Base-by-base conservation (phyloP, 2,329 filamentous ascomycete genomes). In the Akanthomyces uredinophilus region DNA sequence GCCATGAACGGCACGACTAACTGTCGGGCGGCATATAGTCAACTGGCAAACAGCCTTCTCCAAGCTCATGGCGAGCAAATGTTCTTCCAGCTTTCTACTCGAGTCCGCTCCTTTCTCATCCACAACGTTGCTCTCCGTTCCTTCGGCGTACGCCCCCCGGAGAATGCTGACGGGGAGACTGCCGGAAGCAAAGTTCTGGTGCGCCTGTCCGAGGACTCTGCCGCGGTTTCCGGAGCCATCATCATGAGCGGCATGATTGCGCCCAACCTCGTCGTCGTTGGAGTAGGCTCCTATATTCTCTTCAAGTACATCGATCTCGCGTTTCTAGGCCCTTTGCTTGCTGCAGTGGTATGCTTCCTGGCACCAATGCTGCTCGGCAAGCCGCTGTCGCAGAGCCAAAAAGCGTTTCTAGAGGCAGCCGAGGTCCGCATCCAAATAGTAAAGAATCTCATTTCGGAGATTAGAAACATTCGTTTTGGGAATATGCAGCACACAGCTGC, bases 291-390 rank as follows among this genome's bases (percentile, higher is more conserved):
- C 6, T 58, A 44, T 1, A 20, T 50, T 10, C 22, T 58, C 5
- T 58, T 58, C 20, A 58, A 27, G n/a, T 16, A 24, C 18, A 58
- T 58, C 11, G 22, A 50, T 22, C 44, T 58, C 44, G 55, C 55
- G 2, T 57, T 57, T n/a, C 35, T 57, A 2, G 54, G 54, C 2
- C 41, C 54, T 8, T 22, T 57, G 7, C 27, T 57, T 41, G 54
- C 54, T 16, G 41, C 43, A 5, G 27, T 47, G 8, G 43, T 29
- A 2, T 57, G 54, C 16, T n/a, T 35, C 11, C 24, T 37, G 7
- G 41, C 43, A 2, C 54, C 54, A 10, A 39, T 46, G 27, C 24
- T 35, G 7, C 43, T 57, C 10, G 53, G 53, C 39, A 39, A 39
- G 18, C 35, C 53, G n/a, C 53, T 55, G 20, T 39, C 53, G 16